Evolutionary conservation across 352 stramenopile species (phyloP), one percentile per base, ranked within the genome.

Genomic region (Lagenidium sp.): DNA sequence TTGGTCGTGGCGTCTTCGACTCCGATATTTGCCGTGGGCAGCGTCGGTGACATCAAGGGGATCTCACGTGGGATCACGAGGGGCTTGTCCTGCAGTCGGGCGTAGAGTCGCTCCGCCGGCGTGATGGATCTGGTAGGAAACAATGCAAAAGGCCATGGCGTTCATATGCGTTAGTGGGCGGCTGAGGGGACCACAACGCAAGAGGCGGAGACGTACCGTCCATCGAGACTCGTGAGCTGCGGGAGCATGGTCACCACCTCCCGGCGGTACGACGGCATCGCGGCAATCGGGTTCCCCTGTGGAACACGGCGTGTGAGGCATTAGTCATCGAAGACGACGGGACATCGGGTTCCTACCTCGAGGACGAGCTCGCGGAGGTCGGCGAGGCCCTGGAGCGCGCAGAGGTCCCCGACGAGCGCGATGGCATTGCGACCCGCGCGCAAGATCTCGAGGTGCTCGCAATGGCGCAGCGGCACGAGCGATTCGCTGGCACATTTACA

Each of bases 201-300:
- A n/a, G n/a, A n/a, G n/a, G n/a, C n/a, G n/a, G n/a, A n/a, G n/a
- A n/a, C n/a, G 12, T 21, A 65, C 57, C 44, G 53, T 13, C 52
- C 56, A 31, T 89, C 73, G 7, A 89, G 60, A 4, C 48, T 55
- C 36, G 63, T 41, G 15, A 89, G 57, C 15, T 69, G 60, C 18
- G 70, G 73, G 34, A 89, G 57, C 66, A 80, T 66, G 4, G 44
- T 34, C 22, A 85, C 53, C 34, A 80, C 67, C 15, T 85, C 66
- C 6, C 62, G 59, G 0, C 76, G 60, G 38, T 83, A 85, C 11
- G 47, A 57, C 2, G 53, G 12, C 3, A 55, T 22, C 13, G 34
- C n/a, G 0, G 68, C 63, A 20, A 89, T 63, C 7, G 73, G 66
- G 13, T 89, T 89, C 4, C 60, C 68, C 52, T 85, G 36, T 7